Percentiles rank a stretch among this genome's conserved stretches.
phyloP scores from a whole-genome alignment of 495 filamentous ascomycete species.

The Podospora didyma region DNA sequence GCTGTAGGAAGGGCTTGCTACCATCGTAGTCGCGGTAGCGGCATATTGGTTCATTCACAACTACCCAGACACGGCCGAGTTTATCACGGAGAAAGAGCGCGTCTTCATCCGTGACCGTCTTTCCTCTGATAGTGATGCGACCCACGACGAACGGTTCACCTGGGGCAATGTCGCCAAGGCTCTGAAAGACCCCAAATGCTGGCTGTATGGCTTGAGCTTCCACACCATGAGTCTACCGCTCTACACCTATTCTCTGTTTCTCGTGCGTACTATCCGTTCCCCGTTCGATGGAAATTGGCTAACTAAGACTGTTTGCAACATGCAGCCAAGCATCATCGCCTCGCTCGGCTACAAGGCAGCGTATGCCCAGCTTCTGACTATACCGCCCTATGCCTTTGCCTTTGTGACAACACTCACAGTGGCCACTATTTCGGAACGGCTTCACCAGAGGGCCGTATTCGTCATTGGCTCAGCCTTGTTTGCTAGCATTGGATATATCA shows the following conservation, averaged over 20 bases:
- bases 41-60: slow-evolving; percentile 72
- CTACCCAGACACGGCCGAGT: slow-evolving; percentile 66
- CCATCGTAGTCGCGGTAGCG: slow-evolving; percentile 55
- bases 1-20: slow-evolving; percentile 61
- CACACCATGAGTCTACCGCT: slow-evolving; percentile 73
- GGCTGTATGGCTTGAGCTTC: slow-evolving; percentile 69
- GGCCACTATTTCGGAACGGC: slow-evolving; percentile 56
- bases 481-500: slow-evolving; percentile 61
- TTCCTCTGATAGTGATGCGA: slow-evolving; percentile 56
- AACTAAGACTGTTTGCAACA: background rate
- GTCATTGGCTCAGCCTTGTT: slow-evolving; percentile 53
- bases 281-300: background rate
- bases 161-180: slow-evolving; percentile 63
- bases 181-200: slow-evolving; percentile 66
- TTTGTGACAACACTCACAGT: slow-evolving; percentile 54
- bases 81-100: slow-evolving; percentile 61
- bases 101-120: slow-evolving; percentile 56
- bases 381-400: slow-evolving; percentile 66
- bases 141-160: slow-evolving; percentile 58
- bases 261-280: slow-evolving; percentile 39
- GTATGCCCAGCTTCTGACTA: slow-evolving; percentile 65
- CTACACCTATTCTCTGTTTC: slow-evolving; percentile 74
- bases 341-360: slow-evolving; percentile 65
- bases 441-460: slow-evolving; percentile 56
- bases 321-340: slow-evolving; percentile 65